These are phyloP conservation scores for Heritiera fomes DNA, from an alignment of 345 rosid genomes.

Conservation along the genomic window DNA sequence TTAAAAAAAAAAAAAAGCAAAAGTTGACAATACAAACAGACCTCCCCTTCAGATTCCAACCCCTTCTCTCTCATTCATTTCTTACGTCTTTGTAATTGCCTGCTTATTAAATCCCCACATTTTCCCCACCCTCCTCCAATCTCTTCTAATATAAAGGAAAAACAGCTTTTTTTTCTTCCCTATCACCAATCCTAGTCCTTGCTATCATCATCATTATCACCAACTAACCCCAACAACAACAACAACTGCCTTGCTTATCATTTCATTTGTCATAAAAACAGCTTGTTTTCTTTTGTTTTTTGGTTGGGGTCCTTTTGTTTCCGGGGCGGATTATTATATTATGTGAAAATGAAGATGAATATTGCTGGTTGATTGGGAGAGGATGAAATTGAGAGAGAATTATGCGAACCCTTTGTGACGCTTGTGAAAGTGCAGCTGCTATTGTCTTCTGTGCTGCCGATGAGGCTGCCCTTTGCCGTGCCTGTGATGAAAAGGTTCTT, in stretches of 20 bases:
- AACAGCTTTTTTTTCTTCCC: too few relatives aligned
- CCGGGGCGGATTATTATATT: neutral
- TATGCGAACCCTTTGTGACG: constrained; percentile 85
- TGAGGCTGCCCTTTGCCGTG: constrained; percentile 80
- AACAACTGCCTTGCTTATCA: constrained; percentile 3
- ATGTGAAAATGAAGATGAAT: neutral
- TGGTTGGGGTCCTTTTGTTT: neutral
- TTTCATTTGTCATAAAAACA: constrained; percentile 6
- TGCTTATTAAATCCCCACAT: neutral
- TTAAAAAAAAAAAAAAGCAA: too few relatives aligned
- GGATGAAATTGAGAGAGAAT: constrained; percentile 43
- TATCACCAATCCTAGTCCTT: constrained; percentile 8
- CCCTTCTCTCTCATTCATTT: neutral
- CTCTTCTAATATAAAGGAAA: neutral
- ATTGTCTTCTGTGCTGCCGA: constrained; percentile 83
- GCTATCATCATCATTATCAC: constrained; percentile 13
- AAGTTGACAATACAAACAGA: constrained; percentile 11
- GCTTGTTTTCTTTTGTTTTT: neutral
- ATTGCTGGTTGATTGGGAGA: constrained; percentile 24
- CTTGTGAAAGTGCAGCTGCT: constrained; percentile 91
- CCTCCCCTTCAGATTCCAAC: neutral
- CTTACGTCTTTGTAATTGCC: neutral
- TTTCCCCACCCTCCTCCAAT: neutral
- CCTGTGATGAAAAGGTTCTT: constrained; percentile 75
- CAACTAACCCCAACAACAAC: constrained; percentile 15